Evolutionary conservation across 2,329 filamentous ascomycete species (phyloP).

Genomic region (Blumeria hordei): DNA sequence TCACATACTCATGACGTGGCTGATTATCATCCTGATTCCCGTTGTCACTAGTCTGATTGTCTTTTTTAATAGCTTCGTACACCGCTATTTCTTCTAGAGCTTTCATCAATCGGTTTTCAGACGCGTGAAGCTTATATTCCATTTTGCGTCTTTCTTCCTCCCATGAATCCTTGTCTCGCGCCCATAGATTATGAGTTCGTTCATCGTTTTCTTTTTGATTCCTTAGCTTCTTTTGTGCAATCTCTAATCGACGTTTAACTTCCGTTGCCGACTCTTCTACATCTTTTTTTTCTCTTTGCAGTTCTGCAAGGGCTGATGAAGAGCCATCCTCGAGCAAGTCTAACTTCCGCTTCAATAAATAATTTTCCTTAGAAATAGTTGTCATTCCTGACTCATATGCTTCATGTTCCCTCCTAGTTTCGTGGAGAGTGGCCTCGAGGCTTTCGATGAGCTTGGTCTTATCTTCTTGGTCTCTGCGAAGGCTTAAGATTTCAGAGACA

Average conservation of each 20-base stretch:
- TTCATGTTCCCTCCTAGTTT: slow-evolving; percentile 51
- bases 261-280: slow-evolving; percentile 51
- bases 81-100: slow-evolving; percentile 70
- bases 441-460: slow-evolving; percentile 71
- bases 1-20: slow-evolving; percentile 27
- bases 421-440: slow-evolving; percentile 52
- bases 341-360: slow-evolving; percentile 64
- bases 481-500: slow-evolving; percentile 73
- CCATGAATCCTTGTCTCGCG: slow-evolving; percentile 64
- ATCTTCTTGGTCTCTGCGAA: slow-evolving; percentile 75
- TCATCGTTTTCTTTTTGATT: slow-evolving; percentile 64
- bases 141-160: slow-evolving; percentile 58
- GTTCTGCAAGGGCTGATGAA: slow-evolving; percentile 58
- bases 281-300: slow-evolving; percentile 68
- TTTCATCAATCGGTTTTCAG: slow-evolving; percentile 61
- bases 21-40: slow-evolving; percentile 38
- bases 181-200: slow-evolving; percentile 57
- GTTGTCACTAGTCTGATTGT: slow-evolving; percentile 17
- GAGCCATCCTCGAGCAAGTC: slow-evolving; percentile 72
- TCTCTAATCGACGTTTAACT: slow-evolving; percentile 52
- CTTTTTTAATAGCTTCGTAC: slow-evolving; percentile 29
- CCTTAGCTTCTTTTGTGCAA: slow-evolving; percentile 51
- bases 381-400: slow-evolving; percentile 35
- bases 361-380: slow-evolving; percentile 46
- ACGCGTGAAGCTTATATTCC: slow-evolving; percentile 72